phyloP scores from a whole-genome alignment of 768 basidiomycete species.

The Pleurotus djamor region DNA sequence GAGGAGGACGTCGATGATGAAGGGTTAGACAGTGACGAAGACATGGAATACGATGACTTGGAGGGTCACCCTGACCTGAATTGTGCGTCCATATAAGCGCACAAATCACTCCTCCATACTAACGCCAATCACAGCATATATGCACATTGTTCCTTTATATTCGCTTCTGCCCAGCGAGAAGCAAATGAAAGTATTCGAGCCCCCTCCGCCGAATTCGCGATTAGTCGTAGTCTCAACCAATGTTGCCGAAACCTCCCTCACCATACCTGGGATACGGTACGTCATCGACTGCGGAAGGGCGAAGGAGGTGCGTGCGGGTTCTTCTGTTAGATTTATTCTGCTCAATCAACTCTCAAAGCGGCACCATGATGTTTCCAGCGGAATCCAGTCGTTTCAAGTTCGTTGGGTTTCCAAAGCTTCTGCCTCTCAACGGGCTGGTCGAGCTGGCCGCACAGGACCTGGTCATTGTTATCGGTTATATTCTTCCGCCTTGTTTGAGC shows the following conservation, averaged over 20 bases:
- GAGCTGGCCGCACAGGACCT: slow-evolving; percentile 96
- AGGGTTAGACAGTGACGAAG: slow-evolving; percentile 73
- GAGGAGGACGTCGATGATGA: slow-evolving; percentile 73
- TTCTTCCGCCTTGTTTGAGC: slow-evolving; percentile 92
- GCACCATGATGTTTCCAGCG: slow-evolving; percentile 74
- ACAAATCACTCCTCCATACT: background rate
- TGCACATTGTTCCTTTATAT: slow-evolving; percentile 94
- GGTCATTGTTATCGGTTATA: slow-evolving; percentile 98
- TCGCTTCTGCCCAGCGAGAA: slow-evolving; percentile 90
- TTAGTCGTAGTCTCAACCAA: slow-evolving; percentile 96
- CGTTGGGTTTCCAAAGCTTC: slow-evolving; percentile 96
- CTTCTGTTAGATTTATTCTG: background rate
- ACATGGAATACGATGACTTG: slow-evolving; percentile 17
- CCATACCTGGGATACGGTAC: slow-evolving; percentile 96
- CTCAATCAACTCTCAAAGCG: slow-evolving; percentile 44
- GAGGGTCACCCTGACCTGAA: slow-evolving; percentile 16
- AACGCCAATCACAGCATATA: slow-evolving; percentile 56
- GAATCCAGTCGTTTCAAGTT: slow-evolving; percentile 91
- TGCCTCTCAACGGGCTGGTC: slow-evolving; percentile 90
- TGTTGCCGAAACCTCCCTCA: slow-evolving; percentile 95
- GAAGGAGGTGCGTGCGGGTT: slow-evolving; percentile 66
- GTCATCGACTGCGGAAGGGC: slow-evolving; percentile 96
- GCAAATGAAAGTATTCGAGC: slow-evolving; percentile 90
- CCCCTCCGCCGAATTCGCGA: slow-evolving; percentile 77
- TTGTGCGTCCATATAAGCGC: slow-evolving; percentile 32